phyloP scores from a whole-genome alignment of 78 protist genomes.

The Dictyostelium purpureum region DNA sequence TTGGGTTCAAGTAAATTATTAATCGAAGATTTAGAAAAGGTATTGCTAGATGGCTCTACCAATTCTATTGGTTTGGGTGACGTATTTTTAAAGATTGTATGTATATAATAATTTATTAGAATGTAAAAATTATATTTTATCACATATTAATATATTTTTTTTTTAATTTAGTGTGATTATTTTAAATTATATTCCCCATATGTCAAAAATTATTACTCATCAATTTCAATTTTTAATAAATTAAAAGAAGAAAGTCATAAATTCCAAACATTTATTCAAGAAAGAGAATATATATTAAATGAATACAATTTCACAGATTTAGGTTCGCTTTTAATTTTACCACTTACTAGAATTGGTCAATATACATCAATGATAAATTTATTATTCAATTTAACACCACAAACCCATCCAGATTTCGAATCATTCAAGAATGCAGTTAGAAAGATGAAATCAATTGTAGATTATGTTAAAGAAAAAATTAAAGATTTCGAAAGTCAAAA shows the following conservation, averaged over 20 bases:
- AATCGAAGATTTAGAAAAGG: slow-evolving; percentile 41
- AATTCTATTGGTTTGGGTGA: slow-evolving; percentile 37
- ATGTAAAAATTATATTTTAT: no score
- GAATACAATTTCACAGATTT: slow-evolving; percentile 14
- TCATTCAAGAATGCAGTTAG: slow-evolving; percentile 42
- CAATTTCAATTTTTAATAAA: slow-evolving; percentile 49
- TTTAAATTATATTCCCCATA: slow-evolving; percentile 60
- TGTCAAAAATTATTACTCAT: slow-evolving; percentile 62
- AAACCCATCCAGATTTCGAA: slow-evolving; percentile 46
- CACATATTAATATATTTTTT: not conserved
- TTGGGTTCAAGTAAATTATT: slow-evolving; percentile 34
- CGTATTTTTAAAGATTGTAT: slow-evolving; percentile 47
- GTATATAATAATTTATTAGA: no score
- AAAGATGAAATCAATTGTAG: slow-evolving; percentile 68
- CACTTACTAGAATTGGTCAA: slow-evolving; percentile 49
- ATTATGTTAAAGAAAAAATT: slow-evolving; percentile 61
- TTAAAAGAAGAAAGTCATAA: slow-evolving; percentile 50
- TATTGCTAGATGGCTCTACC: not conserved
- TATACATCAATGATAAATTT: slow-evolving; percentile 32
- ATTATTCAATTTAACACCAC: slow-evolving; percentile 21
- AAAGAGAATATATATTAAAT: slow-evolving; percentile 25
- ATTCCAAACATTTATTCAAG: slow-evolving; percentile 63
- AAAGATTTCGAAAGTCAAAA: slow-evolving; percentile 70
- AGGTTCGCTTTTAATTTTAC: slow-evolving; percentile 47
- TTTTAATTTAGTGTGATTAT: slow-evolving; percentile 34